Evolutionary conservation across 768 basidiomycete genomes (phyloP).

Genomic region (Nidularia pulvinata): DNA sequence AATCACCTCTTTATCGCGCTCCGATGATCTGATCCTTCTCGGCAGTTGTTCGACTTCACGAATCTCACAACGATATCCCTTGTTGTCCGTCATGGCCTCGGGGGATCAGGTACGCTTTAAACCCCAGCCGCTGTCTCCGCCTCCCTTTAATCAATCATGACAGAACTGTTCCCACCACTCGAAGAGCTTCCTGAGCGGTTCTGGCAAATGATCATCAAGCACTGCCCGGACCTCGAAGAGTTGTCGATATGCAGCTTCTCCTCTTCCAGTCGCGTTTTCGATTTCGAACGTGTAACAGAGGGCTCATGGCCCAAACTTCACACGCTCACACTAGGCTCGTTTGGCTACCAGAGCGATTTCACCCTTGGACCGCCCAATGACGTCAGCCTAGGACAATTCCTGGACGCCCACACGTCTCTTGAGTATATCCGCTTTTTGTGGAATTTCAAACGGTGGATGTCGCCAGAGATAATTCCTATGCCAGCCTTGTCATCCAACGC

Average conservation of each 20-base stretch:
- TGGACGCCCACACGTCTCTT: conserved; percentile 33
- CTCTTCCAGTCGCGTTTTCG: conserved; percentile 40
- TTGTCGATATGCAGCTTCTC: conserved; percentile 51
- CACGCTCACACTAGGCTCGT: conserved; percentile 46
- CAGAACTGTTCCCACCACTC: conserved; percentile 34
- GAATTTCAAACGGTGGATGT: conserved; percentile 52
- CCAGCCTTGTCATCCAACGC: conserved; percentile 21
- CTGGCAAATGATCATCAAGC: conserved; percentile 47
- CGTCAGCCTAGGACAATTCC: conserved; percentile 27
- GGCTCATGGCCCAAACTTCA: conserved; percentile 38
- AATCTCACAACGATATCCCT: conserved; percentile 44
- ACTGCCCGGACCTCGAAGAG: conserved; percentile 46
- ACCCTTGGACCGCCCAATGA: conserved; percentile 29
- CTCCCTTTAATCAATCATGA: background rate
- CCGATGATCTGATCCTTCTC: background rate
- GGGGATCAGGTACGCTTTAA: conserved; percentile 28
- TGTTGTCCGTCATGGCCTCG: conserved; percentile 43
- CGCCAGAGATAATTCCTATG: conserved; percentile 34
- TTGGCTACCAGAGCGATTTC: conserved; percentile 47
- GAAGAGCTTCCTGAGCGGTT: conserved; percentile 37
- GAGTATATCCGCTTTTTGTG: conserved; percentile 44
- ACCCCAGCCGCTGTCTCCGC: background rate
- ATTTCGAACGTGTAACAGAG: conserved; percentile 35
- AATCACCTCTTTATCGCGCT: background rate
- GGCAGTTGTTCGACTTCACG: conserved; percentile 38